Percentiles rank a stretch among this genome's conserved stretches.
Conservation (phyloP, 2,329 filamentous ascomycete genomes). For the Phialophora chinensis region DNA sequence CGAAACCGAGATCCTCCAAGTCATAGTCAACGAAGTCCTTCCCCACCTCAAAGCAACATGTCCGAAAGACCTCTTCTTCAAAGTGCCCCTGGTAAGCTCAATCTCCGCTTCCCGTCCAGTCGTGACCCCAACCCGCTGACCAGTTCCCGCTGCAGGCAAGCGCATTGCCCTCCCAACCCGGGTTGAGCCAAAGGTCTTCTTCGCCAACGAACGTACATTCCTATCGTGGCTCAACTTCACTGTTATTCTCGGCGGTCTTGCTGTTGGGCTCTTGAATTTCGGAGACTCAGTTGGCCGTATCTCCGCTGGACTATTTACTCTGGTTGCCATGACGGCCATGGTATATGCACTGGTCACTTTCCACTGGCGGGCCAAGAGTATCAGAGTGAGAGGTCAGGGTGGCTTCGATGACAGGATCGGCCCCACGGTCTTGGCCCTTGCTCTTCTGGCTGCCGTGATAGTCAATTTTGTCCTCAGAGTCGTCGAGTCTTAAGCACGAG, state of each 20-base stretch:
- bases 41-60: conserved; percentile 62
- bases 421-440: conserved; percentile 85
- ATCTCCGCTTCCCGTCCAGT: conserved; percentile 5
- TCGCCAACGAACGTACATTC: conserved; percentile 99
- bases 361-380: conserved; percentile 95
- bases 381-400: conserved; percentile 86
- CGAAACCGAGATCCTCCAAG: background rate
- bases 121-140: conserved; percentile 14
- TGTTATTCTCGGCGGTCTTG: conserved; percentile 94
- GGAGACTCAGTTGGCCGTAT: conserved; percentile 94
- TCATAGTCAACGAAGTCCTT: background rate
- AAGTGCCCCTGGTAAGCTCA: conserved; percentile 77
- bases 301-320: conserved; percentile 88
- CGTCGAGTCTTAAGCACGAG: conserved; percentile 19
- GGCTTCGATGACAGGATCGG: conserved; percentile 97
- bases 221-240: conserved; percentile 99
- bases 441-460: conserved; percentile 84
- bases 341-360: conserved; percentile 93
- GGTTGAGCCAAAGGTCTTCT: conserved; percentile 99
- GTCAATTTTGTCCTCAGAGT: conserved; percentile 88
- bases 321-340: conserved; percentile 94
- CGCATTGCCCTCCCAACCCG: conserved; percentile 96
- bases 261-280: conserved; percentile 97
- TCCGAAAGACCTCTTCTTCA: conserved; percentile 96
- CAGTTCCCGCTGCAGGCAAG: conserved; percentile 70